Percentiles rank a stretch among this genome's conserved stretches.
Evolutionary conservation across 1,284 basidiomycete species (phyloP).

Genomic region (Trametes hirsuta): DNA sequence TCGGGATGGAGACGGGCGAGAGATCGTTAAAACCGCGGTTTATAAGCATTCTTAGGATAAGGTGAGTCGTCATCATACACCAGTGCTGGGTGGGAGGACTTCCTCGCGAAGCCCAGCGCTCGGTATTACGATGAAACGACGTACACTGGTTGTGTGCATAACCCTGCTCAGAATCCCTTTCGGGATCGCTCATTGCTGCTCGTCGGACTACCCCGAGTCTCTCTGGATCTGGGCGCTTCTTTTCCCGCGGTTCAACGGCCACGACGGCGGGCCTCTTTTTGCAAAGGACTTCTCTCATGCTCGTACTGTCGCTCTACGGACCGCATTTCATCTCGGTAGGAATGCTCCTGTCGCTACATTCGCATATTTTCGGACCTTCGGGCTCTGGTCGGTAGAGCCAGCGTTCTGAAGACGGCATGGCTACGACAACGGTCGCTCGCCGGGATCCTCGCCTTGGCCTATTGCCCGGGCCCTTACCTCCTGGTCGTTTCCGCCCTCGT

Average conservation of each 20-base stretch:
- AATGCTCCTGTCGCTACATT: too few relatives aligned
- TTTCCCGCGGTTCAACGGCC: too few relatives aligned
- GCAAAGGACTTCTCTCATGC: too few relatives aligned
- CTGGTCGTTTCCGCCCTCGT: not conserved
- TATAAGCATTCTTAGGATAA: not conserved
- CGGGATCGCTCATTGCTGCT: too few relatives aligned
- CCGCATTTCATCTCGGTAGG: too few relatives aligned
- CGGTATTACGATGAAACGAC: not conserved
- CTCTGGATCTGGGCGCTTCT: too few relatives aligned
- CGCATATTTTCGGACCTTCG: too few relatives aligned
- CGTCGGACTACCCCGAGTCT: not conserved
- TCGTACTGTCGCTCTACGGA: too few relatives aligned
- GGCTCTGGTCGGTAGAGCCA: too few relatives aligned
- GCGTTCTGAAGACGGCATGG: too few relatives aligned
- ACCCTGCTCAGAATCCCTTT: not conserved
- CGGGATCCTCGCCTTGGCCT: not conserved
- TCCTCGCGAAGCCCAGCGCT: constrained; percentile 21
- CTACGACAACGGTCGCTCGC: not conserved
- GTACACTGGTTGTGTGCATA: not conserved
- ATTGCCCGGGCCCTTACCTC: not conserved
- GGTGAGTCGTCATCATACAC: constrained; percentile 11
- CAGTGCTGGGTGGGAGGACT: constrained; percentile 23
- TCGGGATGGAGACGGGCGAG: not conserved
- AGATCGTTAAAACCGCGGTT: too few relatives aligned
- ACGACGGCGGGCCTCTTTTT: too few relatives aligned